Evolutionary conservation across 805 yeast genomes (phyloP).

Genomic region (Kuraishia capsulata): DNA sequence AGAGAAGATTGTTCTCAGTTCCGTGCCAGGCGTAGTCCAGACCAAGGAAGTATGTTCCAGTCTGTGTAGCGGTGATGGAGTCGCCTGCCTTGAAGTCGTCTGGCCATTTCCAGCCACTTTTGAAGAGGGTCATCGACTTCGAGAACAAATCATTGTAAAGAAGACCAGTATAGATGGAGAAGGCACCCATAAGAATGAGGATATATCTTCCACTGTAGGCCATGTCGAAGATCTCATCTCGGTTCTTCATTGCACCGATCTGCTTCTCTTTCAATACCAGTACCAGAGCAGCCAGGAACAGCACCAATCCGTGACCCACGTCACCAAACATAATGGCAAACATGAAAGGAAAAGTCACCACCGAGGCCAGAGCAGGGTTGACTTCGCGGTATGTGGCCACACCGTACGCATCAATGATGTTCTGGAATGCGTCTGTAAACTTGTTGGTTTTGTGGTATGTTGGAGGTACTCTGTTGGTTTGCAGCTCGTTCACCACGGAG

Average conservation of each 20-base stretch:
- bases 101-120: conserved; percentile 94
- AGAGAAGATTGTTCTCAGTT: conserved; percentile 81
- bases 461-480: conserved; percentile 85
- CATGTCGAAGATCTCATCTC: conserved; percentile 96
- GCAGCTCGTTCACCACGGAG: conserved; percentile 47
- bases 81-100: conserved; percentile 61
- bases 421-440: conserved; percentile 88
- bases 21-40: conserved; percentile 97
- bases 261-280: conserved; percentile 69
- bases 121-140: conserved; percentile 78
- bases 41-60: conserved; percentile 75
- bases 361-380: conserved; percentile 91
- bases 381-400: conserved; percentile 89
- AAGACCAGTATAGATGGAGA: conserved; percentile 93
- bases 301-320: conserved; percentile 87
- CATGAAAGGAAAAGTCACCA: conserved; percentile 95
- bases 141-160: conserved; percentile 92
- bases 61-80: conserved; percentile 52
- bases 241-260: conserved; percentile 50
- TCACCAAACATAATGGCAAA: conserved; percentile 99
- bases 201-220: conserved; percentile 91
- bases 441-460: conserved; percentile 93
- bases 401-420: conserved; percentile 93
- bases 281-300: conserved; percentile 62
- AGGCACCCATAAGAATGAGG: conserved; percentile 82